phyloP scores from a whole-genome alignment of 345 rosid genomes.

The Iberis pinnata region DNA sequence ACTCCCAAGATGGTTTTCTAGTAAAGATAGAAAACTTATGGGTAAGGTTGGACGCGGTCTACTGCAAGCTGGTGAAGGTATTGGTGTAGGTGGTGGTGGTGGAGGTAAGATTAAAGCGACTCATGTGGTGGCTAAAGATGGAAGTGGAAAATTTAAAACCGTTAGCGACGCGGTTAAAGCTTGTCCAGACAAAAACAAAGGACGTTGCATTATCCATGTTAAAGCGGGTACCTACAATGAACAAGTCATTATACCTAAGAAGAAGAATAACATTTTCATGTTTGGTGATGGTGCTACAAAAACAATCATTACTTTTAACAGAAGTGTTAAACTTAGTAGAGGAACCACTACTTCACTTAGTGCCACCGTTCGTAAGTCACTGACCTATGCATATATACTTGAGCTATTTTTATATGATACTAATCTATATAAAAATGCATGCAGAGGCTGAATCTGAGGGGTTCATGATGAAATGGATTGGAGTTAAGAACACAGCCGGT shows the following conservation, averaged over 20 bases:
- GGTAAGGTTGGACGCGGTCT: conserved; percentile 27
- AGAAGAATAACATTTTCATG: conserved; percentile 45
- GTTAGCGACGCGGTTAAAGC: conserved; percentile 42
- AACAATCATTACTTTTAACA: conserved; percentile 48
- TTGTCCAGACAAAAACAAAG: conserved; percentile 32
- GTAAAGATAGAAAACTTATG: conserved; percentile 51
- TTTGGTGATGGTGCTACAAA: conserved; percentile 66
- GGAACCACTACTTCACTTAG: conserved; percentile 40
- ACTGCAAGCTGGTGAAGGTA: conserved; percentile 18
- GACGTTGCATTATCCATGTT: conserved; percentile 48
- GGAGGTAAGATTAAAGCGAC: conserved; percentile 36
- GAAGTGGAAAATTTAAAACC: conserved; percentile 58
- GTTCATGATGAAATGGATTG: conserved; percentile 52
- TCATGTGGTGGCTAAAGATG: conserved; percentile 70
- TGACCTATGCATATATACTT: too few relatives aligned
- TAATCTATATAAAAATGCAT: background rate
- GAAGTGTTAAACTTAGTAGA: conserved; percentile 34
- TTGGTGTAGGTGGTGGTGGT: conserved; percentile 23
- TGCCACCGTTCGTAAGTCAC: conserved; percentile 38
- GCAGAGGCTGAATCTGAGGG: conserved; percentile 56
- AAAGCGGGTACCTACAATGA: conserved; percentile 60
- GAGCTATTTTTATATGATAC: background rate
- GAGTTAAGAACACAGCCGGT: conserved; percentile 67
- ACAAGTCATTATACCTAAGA: conserved; percentile 34
- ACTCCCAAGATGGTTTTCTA: conserved; percentile 54